phyloP scores from a whole-genome alignment of 164 flowering plant genomes.

The Berberis vulgaris region DNA sequence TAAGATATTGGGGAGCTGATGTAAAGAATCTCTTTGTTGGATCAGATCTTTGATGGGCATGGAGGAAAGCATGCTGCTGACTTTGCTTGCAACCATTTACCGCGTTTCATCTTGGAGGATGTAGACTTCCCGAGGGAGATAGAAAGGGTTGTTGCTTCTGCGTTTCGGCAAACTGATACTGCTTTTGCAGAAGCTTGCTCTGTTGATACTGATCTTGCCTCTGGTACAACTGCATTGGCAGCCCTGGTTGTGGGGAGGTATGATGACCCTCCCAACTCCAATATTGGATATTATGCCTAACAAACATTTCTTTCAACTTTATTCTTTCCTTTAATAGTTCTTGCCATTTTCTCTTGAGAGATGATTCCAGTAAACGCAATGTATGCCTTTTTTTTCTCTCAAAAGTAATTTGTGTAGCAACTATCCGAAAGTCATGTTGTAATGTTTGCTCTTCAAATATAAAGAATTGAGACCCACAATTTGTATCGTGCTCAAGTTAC shows the following conservation, averaged over 20 bases:
- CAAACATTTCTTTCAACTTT: too few relatives aligned
- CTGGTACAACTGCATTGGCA: slow-evolving; percentile 95
- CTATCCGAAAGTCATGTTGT: too few relatives aligned
- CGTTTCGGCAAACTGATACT: slow-evolving; percentile 77
- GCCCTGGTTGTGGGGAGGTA: slow-evolving; percentile 88
- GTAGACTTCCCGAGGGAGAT: slow-evolving; percentile 70
- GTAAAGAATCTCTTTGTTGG: not conserved
- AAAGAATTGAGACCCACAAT: too few relatives aligned
- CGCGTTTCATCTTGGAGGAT: slow-evolving; percentile 64
- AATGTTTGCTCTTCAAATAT: too few relatives aligned
- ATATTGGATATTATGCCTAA: too few relatives aligned
- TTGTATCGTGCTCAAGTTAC: too few relatives aligned
- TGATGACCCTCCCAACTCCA: not conserved
- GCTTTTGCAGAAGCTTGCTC: slow-evolving; percentile 89
- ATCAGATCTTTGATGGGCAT: slow-evolving; percentile 95
- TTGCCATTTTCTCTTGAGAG: too few relatives aligned
- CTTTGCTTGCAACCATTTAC: slow-evolving; percentile 74
- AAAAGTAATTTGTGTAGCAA: too few relatives aligned
- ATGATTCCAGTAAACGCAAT: too few relatives aligned
- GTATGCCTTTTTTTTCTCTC: too few relatives aligned
- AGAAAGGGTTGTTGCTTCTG: slow-evolving; percentile 64
- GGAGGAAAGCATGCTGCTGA: slow-evolving; percentile 97
- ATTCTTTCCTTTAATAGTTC: too few relatives aligned
- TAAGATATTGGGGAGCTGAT: too few relatives aligned
- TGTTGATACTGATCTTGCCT: slow-evolving; percentile 64